These are phyloP conservation scores for Pestalotiopsis sp. DNA, from an alignment of 2,329 filamentous ascomycete genomes.

Conservation along the genomic window DNA sequence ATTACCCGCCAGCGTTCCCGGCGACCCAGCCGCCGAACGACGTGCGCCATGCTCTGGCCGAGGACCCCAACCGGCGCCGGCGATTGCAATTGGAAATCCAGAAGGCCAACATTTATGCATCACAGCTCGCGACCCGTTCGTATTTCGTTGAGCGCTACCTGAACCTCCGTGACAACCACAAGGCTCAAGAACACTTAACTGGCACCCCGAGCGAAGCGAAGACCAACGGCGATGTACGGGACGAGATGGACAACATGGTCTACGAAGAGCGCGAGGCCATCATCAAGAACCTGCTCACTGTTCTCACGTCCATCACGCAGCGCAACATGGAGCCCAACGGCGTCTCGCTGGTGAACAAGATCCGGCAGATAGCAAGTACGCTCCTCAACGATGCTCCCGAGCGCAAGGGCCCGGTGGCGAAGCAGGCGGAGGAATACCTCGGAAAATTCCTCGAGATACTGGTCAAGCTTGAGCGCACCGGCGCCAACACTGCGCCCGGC, in stretches of 20 bases:
- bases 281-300: conserved; percentile 74
- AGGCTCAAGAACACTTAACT: conserved; percentile 37
- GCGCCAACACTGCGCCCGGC: conserved; percentile 25
- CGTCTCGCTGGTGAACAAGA: conserved; percentile 74
- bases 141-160: conserved; percentile 89
- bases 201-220: neutral
- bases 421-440: conserved; percentile 45
- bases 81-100: conserved; percentile 83
- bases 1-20: conserved; percentile 53
- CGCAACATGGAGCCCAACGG: conserved; percentile 80
- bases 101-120: conserved; percentile 87
- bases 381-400: conserved; percentile 64
- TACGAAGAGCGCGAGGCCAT: conserved; percentile 78
- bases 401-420: conserved; percentile 52
- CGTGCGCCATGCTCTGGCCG: conserved; percentile 50
- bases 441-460: conserved; percentile 55
- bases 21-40: conserved; percentile 50
- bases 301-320: conserved; percentile 78
- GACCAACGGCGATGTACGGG: conserved; percentile 29
- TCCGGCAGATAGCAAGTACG: conserved; percentile 81
- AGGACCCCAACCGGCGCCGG: conserved; percentile 52
- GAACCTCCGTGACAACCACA: conserved; percentile 70
- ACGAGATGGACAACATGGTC: conserved; percentile 63
- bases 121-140: conserved; percentile 78
- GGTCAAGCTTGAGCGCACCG: conserved; percentile 70